Evolutionary conservation across 768 basidiomycete genomes (phyloP), one percentile per base, ranked within the genome.

Genomic region (Collybiopsis confluens): DNA sequence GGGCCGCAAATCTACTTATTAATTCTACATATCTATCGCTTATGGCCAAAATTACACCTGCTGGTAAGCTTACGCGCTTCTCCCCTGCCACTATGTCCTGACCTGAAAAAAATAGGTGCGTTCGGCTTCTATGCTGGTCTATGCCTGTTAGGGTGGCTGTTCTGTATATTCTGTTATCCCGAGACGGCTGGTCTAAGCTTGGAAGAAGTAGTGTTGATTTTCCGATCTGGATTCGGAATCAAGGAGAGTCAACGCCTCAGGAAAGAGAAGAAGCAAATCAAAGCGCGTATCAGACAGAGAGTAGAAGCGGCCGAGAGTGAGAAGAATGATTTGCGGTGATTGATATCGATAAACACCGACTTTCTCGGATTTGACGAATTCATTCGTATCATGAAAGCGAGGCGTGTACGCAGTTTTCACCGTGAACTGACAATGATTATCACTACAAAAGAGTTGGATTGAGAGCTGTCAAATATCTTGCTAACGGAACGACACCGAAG

Each of bases 21-120:
- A 81, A 81, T 5, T 80, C 86, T 16, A 92, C 91, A 7, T 92
- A 90, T 68, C 81, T 90, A 45, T 86, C 84, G 7, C 77, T 92
- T 45, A 90, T 92, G 83, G 73, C 78, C 20, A 69, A 71, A 30
- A 88, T 88, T 60, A 88, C 88, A 1, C 86, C 88, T 0, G 71
- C 85, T 0, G 88, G 48, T 38, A 16, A 15, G 48, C 38, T 7
- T 23, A 13, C 4, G 9, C 2, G 18, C 21, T 15, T 4, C 16
- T 16, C 1, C 6, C 10, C 20, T 11, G 24, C 7, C 11, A 15
- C 27, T n/a, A 4, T 1, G n/a, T n/a, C 2, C 45, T 46, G 11
- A 33, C 4, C n/a, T 13, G 13, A 6, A 27, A 11, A n/a, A 18
- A 15, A 20, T 30, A 46, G 45, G 88, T 1, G 86, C 88, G 4